phyloP scores from a whole-genome alignment of 192 early-diverging fungal genomes.

The Umbelopsis isabellina region DNA sequence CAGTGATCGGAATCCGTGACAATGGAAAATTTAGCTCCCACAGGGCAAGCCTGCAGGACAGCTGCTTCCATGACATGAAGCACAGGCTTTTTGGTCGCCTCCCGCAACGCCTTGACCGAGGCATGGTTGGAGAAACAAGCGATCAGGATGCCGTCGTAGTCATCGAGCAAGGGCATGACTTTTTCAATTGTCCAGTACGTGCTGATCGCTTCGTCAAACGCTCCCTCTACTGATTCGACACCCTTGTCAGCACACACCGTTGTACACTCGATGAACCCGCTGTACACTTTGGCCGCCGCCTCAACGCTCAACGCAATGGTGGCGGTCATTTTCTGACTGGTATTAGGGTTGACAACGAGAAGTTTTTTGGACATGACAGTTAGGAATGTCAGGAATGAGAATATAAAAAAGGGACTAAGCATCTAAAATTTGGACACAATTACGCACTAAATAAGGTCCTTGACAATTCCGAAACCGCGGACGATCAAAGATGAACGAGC shows the following conservation, averaged over 20 bases:
- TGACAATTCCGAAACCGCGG: too few species aligned
- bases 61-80: conserved; percentile 28
- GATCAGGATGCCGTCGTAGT: conserved; percentile 19
- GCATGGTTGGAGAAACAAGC: conserved; percentile 28
- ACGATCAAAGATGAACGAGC: too few species aligned
- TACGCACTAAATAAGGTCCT: too few species aligned
- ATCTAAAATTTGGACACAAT: too few species aligned
- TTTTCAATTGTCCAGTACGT: conserved; percentile 31
- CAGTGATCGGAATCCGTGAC: conserved; percentile 28
- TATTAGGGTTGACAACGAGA: conserved; percentile 29
- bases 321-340: conserved; percentile 22
- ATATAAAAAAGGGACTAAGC: too few species aligned
- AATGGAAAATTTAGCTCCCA: conserved; percentile 27
- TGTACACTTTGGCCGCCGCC: neutral
- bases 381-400: neutral
- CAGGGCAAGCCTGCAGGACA: conserved; percentile 23
- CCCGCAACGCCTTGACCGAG: conserved; percentile 25
- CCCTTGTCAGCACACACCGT: conserved; percentile 24
- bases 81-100: conserved; percentile 24
- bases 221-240: conserved; percentile 28
- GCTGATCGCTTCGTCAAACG: conserved; percentile 25
- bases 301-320: conserved; percentile 14
- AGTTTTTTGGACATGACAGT: conserved; percentile 2
- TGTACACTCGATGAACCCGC: conserved; percentile 6
- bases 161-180: conserved; percentile 11